phyloP scores from a whole-genome alignment of 768 basidiomycete species.

The Amanita pseudoporphyria region DNA sequence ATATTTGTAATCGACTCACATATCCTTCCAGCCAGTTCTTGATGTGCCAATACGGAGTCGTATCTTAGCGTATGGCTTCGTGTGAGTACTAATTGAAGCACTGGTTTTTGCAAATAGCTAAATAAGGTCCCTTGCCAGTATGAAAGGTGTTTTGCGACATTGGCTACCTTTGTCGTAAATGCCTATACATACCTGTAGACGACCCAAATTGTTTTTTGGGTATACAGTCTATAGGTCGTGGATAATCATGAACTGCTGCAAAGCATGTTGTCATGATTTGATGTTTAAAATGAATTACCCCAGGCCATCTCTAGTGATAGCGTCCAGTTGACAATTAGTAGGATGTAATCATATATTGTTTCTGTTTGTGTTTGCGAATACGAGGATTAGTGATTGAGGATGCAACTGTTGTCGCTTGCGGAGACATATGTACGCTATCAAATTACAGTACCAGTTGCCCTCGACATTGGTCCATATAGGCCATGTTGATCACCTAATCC shows the following conservation, averaged over 20 bases:
- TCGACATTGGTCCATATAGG: constrained; percentile 38
- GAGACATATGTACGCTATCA: too few relatives aligned
- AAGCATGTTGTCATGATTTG: background rate
- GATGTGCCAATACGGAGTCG: too few relatives aligned
- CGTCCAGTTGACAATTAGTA: background rate
- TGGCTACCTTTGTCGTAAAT: too few relatives aligned
- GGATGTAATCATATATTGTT: background rate
- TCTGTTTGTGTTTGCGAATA: background rate
- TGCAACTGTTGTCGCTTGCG: too few relatives aligned
- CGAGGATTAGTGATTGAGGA: too few relatives aligned
- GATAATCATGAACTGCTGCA: background rate
- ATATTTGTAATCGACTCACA: too few relatives aligned
- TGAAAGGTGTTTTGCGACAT: too few relatives aligned
- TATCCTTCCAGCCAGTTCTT: too few relatives aligned
- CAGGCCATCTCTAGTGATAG: constrained; percentile 8
- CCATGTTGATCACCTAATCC: constrained; percentile 77
- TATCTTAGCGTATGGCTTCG: background rate
- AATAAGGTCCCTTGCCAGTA: background rate
- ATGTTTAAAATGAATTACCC: constrained; percentile 12
- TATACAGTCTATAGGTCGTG: background rate
- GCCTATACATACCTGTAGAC: too few relatives aligned
- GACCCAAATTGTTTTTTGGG: too few relatives aligned
- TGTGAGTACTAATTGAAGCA: background rate
- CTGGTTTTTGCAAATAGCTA: background rate
- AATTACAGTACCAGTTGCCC: too few relatives aligned